phyloP scores from a whole-genome alignment of 306 rosid genomes.

The Casuarina equisetifolia region DNA sequence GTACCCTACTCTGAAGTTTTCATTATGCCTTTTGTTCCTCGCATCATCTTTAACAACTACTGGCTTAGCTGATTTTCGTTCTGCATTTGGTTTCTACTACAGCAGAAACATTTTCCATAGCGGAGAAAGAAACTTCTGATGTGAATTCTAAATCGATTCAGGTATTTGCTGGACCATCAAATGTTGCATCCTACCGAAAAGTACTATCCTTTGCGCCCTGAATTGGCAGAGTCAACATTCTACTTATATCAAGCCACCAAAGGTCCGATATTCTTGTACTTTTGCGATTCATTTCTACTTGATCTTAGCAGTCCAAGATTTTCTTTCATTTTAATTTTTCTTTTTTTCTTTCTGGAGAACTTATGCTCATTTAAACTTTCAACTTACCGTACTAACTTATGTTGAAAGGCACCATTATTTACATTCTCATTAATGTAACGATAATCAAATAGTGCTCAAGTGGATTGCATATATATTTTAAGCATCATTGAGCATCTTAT shows the following conservation, averaged over 20 bases:
- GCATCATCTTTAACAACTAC: slow-evolving; percentile 11
- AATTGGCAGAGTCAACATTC: slow-evolving; percentile 97
- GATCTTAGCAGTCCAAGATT: slow-evolving; percentile 8
- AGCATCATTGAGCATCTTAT: background rate
- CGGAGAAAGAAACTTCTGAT: slow-evolving; percentile 18
- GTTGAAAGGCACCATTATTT: background rate
- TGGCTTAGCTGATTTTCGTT: background rate
- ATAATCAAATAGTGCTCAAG: background rate
- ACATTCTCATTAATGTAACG: background rate
- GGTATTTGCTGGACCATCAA: slow-evolving; percentile 94
- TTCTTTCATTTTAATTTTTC: slow-evolving; percentile 7
- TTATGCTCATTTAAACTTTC: slow-evolving; percentile 16
- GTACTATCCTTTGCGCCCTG: slow-evolving; percentile 95
- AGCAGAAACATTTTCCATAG: slow-evolving; percentile 17
- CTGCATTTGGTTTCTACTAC: slow-evolving; percentile 22
- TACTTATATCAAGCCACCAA: slow-evolving; percentile 94
- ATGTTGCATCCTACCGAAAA: slow-evolving; percentile 96
- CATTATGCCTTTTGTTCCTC: slow-evolving; percentile 13
- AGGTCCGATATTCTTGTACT: slow-evolving; percentile 44
- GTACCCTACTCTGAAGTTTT: slow-evolving; percentile 41
- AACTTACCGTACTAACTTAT: slow-evolving; percentile 6
- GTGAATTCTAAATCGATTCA: slow-evolving; percentile 43
- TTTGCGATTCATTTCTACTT: slow-evolving; percentile 3
- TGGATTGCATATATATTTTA: background rate
- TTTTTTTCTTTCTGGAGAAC: background rate